Conservation (phyloP, 495 filamentous ascomycete species). For the Penicillium daleae region DNA sequence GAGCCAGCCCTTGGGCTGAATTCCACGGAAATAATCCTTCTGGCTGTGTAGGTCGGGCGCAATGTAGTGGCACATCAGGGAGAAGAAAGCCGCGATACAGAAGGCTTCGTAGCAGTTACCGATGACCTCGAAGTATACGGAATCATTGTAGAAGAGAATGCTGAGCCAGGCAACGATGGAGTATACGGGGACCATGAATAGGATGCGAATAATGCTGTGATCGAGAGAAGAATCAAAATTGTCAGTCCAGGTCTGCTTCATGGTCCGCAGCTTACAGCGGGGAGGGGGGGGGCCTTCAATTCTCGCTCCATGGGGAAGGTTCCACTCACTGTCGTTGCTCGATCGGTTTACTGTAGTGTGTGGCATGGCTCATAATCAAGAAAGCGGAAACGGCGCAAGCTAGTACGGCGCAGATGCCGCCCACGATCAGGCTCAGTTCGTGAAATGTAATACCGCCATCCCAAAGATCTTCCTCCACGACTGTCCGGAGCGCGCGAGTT, state of each 20-base stretch:
- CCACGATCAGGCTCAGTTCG: conserved; percentile 49
- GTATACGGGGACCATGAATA: conserved; percentile 91
- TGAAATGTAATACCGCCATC: conserved; percentile 55
- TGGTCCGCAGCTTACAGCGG: background rate
- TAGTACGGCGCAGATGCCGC: conserved; percentile 51
- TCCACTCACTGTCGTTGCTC: conserved; percentile 78
- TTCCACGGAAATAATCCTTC: conserved; percentile 81
- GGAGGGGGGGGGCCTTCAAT: background rate
- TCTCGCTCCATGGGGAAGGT: background rate
- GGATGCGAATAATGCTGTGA: conserved; percentile 82
- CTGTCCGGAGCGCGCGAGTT: conserved; percentile 28
- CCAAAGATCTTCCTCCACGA: conserved; percentile 50
- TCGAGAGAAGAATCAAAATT: conserved; percentile 21
- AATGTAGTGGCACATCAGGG: conserved; percentile 83
- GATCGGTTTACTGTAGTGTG: conserved; percentile 78
- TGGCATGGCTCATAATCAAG: conserved; percentile 76
- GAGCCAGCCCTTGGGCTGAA: conserved; percentile 73
- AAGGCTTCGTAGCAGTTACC: conserved; percentile 93
- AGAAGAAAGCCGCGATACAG: conserved; percentile 88
- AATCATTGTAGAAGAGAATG: conserved; percentile 76
- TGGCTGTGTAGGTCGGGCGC: conserved; percentile 79
- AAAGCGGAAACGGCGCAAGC: conserved; percentile 47
- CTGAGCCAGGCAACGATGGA: conserved; percentile 76
- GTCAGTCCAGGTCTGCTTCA: conserved; percentile 18
- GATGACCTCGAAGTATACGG: conserved; percentile 80